Evolutionary conservation across 495 filamentous ascomycete genomes (phyloP), one percentile per base, ranked within the genome.

Genomic region (Penicillium daleae): DNA sequence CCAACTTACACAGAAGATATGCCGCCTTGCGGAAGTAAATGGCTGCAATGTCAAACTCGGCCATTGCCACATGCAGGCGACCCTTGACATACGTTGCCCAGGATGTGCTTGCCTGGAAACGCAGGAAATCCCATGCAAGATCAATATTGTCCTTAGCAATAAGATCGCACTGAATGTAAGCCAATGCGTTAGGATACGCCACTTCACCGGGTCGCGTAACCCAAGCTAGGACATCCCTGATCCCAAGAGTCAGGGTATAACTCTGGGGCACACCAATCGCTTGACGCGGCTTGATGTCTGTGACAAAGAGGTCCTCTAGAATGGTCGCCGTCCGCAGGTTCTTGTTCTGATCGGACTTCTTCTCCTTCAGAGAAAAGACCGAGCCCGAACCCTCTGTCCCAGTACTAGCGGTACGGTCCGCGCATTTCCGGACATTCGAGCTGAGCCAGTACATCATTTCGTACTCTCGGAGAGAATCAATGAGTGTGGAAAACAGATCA

Each of bases 1-100:
- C n/a, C 19, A 55, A 85, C 87, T 76, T 85, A 92, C 92, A 87
- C 63, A 98, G 84, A 40, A 89, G 89, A 70, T 89, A 90, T 4
- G 92, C 89, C 59, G 92, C 91, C 65, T 89, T 93, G 56, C 86
- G 87, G 76, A 99, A 97, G 64, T 88, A 86, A 21, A 85, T 76
- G 19, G 91, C 83, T 49, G 96, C 95, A 57, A 84, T 83, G 39
- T 85, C 83, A 67, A 85, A 85, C 66, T 95, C 89, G 22, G 86
- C 86, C 68, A 86, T 86, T 15, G 87, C 85, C 19, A 97, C 81
- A 69, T 88, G 84, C 48, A 95, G 81, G 35, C 96, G 89, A 13
- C 90, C 94, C 72, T 92, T 91, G 15, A 97, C 80, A 73, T 99
- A 99, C 1, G 85, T 89, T 6, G 91, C 86, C 86, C 95, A 98